Base-by-base conservation (phyloP, 2,329 filamentous ascomycete species). In the Aphanoascus verrucosus region DNA sequence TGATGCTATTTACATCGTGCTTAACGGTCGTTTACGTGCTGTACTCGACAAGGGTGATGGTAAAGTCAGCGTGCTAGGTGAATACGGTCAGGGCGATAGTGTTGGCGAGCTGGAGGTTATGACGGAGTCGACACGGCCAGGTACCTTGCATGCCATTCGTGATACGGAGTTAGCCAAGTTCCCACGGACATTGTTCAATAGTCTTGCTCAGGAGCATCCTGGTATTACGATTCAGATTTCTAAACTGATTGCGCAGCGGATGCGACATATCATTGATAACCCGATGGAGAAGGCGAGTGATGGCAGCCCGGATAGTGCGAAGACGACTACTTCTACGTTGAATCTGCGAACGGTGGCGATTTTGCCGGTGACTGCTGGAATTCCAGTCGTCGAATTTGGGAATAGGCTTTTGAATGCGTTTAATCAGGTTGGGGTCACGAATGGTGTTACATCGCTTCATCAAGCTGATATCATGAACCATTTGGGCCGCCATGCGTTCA, bases 221-320 rank as follows among this genome's bases (percentile, higher is more conserved):
- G 94, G 89, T 42, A 98, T 98, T 64, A 97, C 93, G 0, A 97
- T 98, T 68, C 96, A 97, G 69, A 94, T 98, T 28, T 97, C 93
- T 1, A 98, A 97, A 69, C 93, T 98, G 61, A 96, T 98, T 62
- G 93, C 93, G 0, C 89, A 90, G 35, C 83, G 93, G 2, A 97
- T 98, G 93, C 79, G 91, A 56, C 81, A 87, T 41, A 72, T 96
- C 38, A 81, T 97, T 17, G 88, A 97, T 61, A 85, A 90, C 61
- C 72, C 87, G 14, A 78, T 81, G 35, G 78, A 84, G 38, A 76
- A 82, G 51, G 76, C 78, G 7, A 81, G 81, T 55, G 85, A 91
- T 50, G 74, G 77, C 4, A 72, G 73, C n/a, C 73, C 76, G 7
- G 77, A 78, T 11, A 71, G 72, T 19, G 67, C 71, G 46, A 71